Evolutionary conservation across 106 monocot genomes (phyloP).

Genomic region (Dactylorhiza incarnata): DNA sequence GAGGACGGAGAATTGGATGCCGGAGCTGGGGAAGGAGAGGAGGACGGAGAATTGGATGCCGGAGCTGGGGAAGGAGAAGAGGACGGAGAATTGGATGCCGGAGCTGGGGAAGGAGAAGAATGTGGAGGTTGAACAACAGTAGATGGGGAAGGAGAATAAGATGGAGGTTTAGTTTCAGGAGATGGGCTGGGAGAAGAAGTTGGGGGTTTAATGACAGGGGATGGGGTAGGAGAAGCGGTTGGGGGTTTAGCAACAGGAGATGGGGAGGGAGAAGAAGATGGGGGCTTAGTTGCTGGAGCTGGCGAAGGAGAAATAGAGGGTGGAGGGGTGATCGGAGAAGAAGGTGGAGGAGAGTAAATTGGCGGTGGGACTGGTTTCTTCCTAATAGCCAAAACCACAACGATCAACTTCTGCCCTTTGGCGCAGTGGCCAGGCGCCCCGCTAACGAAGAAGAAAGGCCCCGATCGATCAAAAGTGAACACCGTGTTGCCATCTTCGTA

Average conservation of each 20-base stretch:
- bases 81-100: not conserved
- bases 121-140: not conserved
- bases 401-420: slow-evolving; percentile 52
- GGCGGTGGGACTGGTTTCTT: not conserved
- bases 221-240: not conserved
- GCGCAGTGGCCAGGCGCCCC: slow-evolving; percentile 27
- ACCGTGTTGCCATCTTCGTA: slow-evolving; percentile 35
- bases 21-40: not conserved
- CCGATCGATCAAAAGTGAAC: slow-evolving; percentile 37
- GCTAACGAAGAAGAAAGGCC: slow-evolving; percentile 74
- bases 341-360: not conserved
- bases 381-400: slow-evolving; percentile 38
- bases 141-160: slow-evolving; percentile 1
- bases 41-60: not conserved
- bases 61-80: slow-evolving; percentile 4
- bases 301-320: not conserved
- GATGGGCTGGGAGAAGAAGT: not conserved
- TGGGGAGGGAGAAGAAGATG: not conserved
- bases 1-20: not conserved
- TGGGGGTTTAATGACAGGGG: not conserved
- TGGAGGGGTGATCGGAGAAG: not conserved
- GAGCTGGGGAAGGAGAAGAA: not conserved
- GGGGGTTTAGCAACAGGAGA: not conserved
- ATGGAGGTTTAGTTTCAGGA: not conserved
- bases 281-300: not conserved